Conservation (phyloP, 306 rosid species). For the Urtica urens region DNA sequence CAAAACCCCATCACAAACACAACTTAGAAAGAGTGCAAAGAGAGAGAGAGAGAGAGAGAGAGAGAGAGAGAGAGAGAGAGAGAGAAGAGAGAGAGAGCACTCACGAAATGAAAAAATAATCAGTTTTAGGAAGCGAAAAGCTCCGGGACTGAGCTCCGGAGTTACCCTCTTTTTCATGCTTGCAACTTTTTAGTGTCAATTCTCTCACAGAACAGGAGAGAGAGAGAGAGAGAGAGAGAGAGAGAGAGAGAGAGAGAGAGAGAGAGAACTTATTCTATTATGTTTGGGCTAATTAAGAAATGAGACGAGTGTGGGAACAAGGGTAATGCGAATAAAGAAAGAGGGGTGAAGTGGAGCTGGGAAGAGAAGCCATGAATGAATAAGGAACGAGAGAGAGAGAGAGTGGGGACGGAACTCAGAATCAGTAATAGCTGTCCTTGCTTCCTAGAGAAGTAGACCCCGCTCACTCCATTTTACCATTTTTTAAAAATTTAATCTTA, state of each 20-base stretch:
- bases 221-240: neutral
- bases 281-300: conserved; percentile 5
- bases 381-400: conserved; percentile 19
- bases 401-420: conserved; percentile 45
- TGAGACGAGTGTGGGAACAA: conserved; percentile 17
- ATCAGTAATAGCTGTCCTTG: conserved; percentile 48
- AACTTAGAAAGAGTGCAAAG: neutral
- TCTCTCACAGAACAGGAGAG: conserved; percentile 4
- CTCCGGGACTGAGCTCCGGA: conserved; percentile 15
- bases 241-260: neutral
- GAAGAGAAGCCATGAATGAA: conserved; percentile 9
- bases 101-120: conserved; percentile 36
- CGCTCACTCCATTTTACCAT: no score
- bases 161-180: conserved; percentile 29
- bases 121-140: conserved; percentile 13
- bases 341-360: neutral
- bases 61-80: neutral
- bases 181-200: conserved; percentile 7
- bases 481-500: no score
- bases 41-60: neutral
- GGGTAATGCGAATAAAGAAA: conserved; percentile 11
- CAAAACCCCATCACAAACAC: conserved; percentile 11
- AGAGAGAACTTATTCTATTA: neutral
- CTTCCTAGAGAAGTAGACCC: conserved; percentile 23
- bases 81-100: conserved; percentile 11